Conservation (phyloP, 306 rosid species). For the Cercis canadensis region DNA sequence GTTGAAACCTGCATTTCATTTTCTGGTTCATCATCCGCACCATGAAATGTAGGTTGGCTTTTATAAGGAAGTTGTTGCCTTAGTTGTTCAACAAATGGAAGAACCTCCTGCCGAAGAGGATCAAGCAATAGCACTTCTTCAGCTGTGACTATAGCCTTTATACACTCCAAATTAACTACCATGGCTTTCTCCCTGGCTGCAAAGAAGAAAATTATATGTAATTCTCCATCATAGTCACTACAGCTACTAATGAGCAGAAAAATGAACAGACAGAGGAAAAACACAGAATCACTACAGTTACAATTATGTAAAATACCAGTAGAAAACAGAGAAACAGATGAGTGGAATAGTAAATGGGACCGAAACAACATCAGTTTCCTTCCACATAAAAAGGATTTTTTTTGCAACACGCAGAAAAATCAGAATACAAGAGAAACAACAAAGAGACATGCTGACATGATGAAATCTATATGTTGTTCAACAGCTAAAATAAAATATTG, state of each 20-base stretch:
- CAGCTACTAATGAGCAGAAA: neutral
- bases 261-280: neutral
- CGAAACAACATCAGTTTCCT: neutral
- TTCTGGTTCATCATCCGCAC: slow-evolving; percentile 59
- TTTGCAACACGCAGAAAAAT: neutral
- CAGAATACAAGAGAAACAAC: too few species aligned
- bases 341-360: neutral
- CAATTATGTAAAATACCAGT: too few species aligned
- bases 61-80: slow-evolving; percentile 72
- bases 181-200: slow-evolving; percentile 94
- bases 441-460: too few species aligned
- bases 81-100: slow-evolving; percentile 93
- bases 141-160: slow-evolving; percentile 81
- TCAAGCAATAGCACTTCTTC: slow-evolving; percentile 90
- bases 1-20: slow-evolving; percentile 54
- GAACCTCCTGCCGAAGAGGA: slow-evolving; percentile 85
- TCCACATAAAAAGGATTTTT: neutral
- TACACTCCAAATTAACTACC: slow-evolving; percentile 94
- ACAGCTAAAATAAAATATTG: neutral
- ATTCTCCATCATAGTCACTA: slow-evolving; percentile 17
- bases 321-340: too few species aligned
- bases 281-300: neutral
- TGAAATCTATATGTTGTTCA: neutral
- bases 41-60: slow-evolving; percentile 53
- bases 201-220: neutral